Evolutionary conservation across 805 yeast genomes (phyloP).

Genomic region (Cyberlindnera euphorbiiphila): DNA sequence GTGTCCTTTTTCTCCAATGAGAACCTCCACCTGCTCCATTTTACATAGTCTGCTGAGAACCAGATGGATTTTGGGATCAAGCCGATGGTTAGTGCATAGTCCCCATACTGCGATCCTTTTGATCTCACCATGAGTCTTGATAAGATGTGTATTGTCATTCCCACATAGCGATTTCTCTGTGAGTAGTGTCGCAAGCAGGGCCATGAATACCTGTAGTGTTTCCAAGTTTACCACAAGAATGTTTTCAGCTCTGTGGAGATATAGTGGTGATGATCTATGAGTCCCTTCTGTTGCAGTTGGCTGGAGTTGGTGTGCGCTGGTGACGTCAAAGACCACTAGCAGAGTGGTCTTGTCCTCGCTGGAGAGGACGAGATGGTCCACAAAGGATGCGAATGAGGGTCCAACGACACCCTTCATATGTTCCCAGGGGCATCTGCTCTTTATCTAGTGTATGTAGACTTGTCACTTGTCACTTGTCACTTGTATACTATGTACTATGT

Average conservation of each 20-base stretch:
- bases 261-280: conserved; percentile 15
- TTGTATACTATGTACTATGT: too few relatives aligned
- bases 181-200: conserved; percentile 3
- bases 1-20: conserved; percentile 2
- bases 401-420: conserved; percentile 3
- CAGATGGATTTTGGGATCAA: conserved; percentile 2
- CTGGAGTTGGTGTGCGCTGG: conserved; percentile 3
- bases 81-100: background rate
- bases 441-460: too few relatives aligned
- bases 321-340: conserved; percentile 8
- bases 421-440: conserved; percentile 2
- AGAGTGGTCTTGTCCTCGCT: background rate
- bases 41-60: conserved; percentile 7
- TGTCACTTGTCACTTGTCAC: too few relatives aligned
- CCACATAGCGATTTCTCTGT: conserved; percentile 1
- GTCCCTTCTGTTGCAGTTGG: conserved; percentile 2
- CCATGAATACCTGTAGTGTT: conserved; percentile 4
- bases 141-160: background rate
- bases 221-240: conserved; percentile 9
- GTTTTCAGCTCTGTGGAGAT: conserved; percentile 2
- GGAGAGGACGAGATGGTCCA: conserved; percentile 1
- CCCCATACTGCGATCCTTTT: conserved; percentile 11
- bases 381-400: background rate
- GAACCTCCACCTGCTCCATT: background rate
- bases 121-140: background rate